phyloP scores from a whole-genome alignment of 768 basidiomycete genomes.

The Amyloporia xantha region DNA sequence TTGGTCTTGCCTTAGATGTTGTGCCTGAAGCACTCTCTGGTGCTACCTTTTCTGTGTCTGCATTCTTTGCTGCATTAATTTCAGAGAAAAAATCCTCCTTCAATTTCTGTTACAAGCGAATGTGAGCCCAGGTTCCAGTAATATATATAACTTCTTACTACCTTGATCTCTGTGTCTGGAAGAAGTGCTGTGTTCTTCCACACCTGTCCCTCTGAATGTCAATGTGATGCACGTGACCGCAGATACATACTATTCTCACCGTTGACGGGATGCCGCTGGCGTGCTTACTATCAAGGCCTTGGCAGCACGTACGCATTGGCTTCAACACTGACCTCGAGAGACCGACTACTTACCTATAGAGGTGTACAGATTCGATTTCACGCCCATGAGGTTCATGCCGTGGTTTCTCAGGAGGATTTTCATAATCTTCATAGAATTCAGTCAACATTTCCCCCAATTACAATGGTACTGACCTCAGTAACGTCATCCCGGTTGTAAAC shows the following conservation, averaged over 20 bases:
- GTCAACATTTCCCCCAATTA: no score
- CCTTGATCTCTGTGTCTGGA: constrained; percentile 58
- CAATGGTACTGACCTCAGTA: constrained; percentile 34
- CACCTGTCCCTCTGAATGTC: constrained; percentile 34
- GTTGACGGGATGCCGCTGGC: constrained; percentile 66
- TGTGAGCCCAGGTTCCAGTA: neutral
- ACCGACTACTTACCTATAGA: constrained; percentile 36
- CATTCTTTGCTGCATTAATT: constrained; percentile 25
- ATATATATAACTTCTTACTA: constrained; percentile 12
- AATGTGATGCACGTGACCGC: neutral
- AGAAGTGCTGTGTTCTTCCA: constrained; percentile 63
- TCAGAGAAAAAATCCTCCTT: constrained; percentile 58
- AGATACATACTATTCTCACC: constrained; percentile 29
- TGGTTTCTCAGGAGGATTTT: constrained; percentile 58
- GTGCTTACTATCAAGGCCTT: constrained; percentile 74
- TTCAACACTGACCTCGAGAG: neutral
- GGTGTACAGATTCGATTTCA: constrained; percentile 70
- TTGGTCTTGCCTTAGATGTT: constrained; percentile 39
- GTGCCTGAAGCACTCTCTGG: constrained; percentile 9
- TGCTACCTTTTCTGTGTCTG: constrained; percentile 15
- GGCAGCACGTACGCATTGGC: neutral
- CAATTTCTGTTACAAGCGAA: constrained; percentile 37
- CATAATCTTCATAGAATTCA: constrained; percentile 46
- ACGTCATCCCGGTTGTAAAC: constrained; percentile 60
- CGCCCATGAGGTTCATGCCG: constrained; percentile 57